Base-by-base conservation (phyloP, 1,139 yeast genomes). In the Candida sojae region DNA sequence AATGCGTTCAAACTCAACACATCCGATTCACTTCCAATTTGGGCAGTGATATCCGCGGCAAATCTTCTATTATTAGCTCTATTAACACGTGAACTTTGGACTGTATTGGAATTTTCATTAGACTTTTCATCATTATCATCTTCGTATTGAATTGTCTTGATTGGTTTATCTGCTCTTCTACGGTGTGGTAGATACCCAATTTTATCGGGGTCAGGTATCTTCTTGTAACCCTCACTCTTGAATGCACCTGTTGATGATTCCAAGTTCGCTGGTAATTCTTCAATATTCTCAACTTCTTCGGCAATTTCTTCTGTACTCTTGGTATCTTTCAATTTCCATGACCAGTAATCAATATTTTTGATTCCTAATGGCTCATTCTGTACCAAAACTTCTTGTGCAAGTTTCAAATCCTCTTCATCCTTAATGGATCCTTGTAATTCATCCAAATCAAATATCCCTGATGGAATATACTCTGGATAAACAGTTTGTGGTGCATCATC, bases 1-100 rank as follows among this genome's bases (percentile, higher is more conserved):
- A 92, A 77, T 42, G 88, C 86, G 58, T 84, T 84, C 67, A 90
- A 77, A 48, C 88, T 85, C 56, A 89, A 70, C 5, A 88, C 80
- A 59, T 90, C 97, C 0, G 95, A 86, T 58, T 90, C 97, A 8
- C 86, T 77, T 37, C 95, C 92, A 54, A 90, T 77, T 57, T 87
- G 95, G 5, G 92, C 90, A 55, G 86, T 88, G 42, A 91, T 86
- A 64, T 91, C 97, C 9, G 96, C 96, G 1, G 91, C 97, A 62
- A 90, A 84, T 52, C 97, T 79, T 67, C 98, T 81, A 58, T 90
- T 90, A 56, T 87, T 86, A 25, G 96, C 96, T 57, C 97, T 80
- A 61, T 89, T 90, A 49, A 88, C 89, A 59, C 97, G 83, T 2
- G 96, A 89, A 50, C 88, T 84, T 51, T 83, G 86, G 13, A 75